Evolutionary conservation across 352 stramenopile species (phyloP).

Genomic region (Globisporangium yorkense): DNA sequence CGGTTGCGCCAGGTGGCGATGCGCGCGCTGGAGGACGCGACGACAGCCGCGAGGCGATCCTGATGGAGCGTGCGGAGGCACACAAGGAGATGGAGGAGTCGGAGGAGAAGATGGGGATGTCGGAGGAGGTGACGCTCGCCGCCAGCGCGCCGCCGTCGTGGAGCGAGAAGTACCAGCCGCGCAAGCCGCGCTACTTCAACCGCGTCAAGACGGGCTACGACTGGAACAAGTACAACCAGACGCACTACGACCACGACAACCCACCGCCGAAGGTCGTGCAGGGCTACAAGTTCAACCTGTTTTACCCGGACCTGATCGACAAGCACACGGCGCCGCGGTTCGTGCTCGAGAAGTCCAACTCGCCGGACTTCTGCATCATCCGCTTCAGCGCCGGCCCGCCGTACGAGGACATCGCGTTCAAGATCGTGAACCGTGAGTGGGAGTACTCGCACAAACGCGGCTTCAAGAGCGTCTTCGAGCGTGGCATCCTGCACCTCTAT

Average conservation of each 20-base stretch:
- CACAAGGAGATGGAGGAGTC: constrained; percentile 59
- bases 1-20: background rate
- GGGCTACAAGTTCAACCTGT: constrained; percentile 99
- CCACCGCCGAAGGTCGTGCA: constrained; percentile 99
- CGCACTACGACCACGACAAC: constrained; percentile 99
- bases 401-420: constrained; percentile 99
- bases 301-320: constrained; percentile 99
- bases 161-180: constrained; percentile 96
- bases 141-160: constrained; percentile 72
- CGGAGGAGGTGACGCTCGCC: constrained; percentile 87
- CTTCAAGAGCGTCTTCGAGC: constrained; percentile 98
- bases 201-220: constrained; percentile 99
- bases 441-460: constrained; percentile 95
- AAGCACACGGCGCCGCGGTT: constrained; percentile 94
- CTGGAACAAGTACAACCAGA: constrained; percentile 99
- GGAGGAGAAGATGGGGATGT: constrained; percentile 79
- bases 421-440: constrained; percentile 99
- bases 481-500: constrained; percentile 97
- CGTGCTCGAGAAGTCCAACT: constrained; percentile 91
- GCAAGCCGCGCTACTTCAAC: constrained; percentile 99
- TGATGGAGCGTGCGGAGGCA: constrained; percentile 58
- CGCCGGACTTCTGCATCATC: constrained; percentile 96
- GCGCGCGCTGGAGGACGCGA: constrained; percentile 25
- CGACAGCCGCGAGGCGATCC: constrained; percentile 54
- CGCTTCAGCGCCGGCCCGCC: constrained; percentile 96